Conservation (phyloP, 805 yeast genomes). For the Nakazawaea peltata region DNA sequence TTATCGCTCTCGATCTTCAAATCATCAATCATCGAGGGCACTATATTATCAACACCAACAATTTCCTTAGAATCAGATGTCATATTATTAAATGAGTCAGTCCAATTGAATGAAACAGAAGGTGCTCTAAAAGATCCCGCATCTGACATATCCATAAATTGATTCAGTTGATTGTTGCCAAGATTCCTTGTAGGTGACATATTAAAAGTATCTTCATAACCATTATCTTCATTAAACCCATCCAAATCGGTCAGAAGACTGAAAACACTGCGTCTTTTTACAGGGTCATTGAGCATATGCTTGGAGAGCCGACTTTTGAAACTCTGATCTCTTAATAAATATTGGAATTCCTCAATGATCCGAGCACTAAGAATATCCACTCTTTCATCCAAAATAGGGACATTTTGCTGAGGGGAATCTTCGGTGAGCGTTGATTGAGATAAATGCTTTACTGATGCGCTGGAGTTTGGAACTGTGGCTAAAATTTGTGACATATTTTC, state of each 20-base stretch:
- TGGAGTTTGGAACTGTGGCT: constrained; percentile 2
- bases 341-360: constrained; percentile 61
- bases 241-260: constrained; percentile 14
- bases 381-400: constrained; percentile 22
- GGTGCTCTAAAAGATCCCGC: constrained; percentile 22
- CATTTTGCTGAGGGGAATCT: constrained; percentile 8
- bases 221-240: constrained; percentile 11
- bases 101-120: constrained; percentile 28
- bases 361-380: constrained; percentile 64
- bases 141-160: not conserved
- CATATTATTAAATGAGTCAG: constrained; percentile 19
- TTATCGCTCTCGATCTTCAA: constrained; percentile 2
- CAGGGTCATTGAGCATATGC: constrained; percentile 13
- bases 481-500: constrained; percentile 15
- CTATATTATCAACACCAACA: constrained; percentile 8
- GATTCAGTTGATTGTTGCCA: too few relatives aligned
- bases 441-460: constrained; percentile 10
- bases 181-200: constrained; percentile 20
- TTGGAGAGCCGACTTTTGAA: constrained; percentile 18
- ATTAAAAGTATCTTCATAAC: constrained; percentile 10
- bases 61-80: constrained; percentile 10
- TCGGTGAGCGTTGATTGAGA: constrained; percentile 4
- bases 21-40: constrained; percentile 11
- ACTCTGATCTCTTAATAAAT: constrained; percentile 11
- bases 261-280: constrained; percentile 15